These are phyloP conservation scores for Zygosaccharomyces pseudobailii DNA, from an alignment of 1,139 yeast genomes.

Conservation along the genomic window DNA sequence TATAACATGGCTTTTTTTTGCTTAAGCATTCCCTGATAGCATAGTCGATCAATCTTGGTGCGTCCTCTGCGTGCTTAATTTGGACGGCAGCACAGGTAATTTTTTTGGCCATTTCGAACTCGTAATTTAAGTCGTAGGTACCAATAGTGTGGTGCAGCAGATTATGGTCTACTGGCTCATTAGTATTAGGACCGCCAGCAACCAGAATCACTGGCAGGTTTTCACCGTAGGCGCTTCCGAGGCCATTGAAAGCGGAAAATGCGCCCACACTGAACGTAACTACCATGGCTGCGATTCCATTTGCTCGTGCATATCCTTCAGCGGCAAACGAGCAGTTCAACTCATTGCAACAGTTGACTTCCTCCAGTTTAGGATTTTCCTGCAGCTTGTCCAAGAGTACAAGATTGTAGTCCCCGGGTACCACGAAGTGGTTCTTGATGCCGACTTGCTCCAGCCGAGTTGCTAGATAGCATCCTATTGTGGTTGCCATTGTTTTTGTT, in stretches of 20 bases:
- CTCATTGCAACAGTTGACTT: slow-evolving; percentile 69
- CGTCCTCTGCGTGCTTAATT: not conserved
- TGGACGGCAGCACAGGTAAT: slow-evolving; percentile 3
- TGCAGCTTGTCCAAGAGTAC: slow-evolving; percentile 56
- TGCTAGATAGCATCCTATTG: slow-evolving; percentile 1
- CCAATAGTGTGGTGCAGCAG: slow-evolving; percentile 3
- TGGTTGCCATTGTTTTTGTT: not conserved
- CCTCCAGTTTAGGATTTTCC: slow-evolving; percentile 50
- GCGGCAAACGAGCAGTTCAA: slow-evolving; percentile 69
- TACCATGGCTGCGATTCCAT: slow-evolving; percentile 51
- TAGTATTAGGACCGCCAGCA: not conserved
- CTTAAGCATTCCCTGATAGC: not conserved
- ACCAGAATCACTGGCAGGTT: slow-evolving; percentile 27
- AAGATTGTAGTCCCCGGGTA: slow-evolving; percentile 66
- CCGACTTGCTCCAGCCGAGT: slow-evolving; percentile 43
- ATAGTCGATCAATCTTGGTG: not conserved
- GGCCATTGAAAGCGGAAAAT: slow-evolving; percentile 74
- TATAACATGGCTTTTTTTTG: slow-evolving; percentile 1
- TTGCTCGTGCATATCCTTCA: slow-evolving; percentile 63
- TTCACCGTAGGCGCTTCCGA: slow-evolving; percentile 76
- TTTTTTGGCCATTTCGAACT: slow-evolving; percentile 1
- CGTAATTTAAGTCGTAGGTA: not conserved
- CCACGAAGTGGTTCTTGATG: slow-evolving; percentile 56
- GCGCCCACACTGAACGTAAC: slow-evolving; percentile 85
- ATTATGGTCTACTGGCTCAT: not conserved